These are phyloP conservation scores for Curvularia hawaiiensis DNA, from an alignment of 2,329 filamentous ascomycete species.

Conservation along the genomic window DNA sequence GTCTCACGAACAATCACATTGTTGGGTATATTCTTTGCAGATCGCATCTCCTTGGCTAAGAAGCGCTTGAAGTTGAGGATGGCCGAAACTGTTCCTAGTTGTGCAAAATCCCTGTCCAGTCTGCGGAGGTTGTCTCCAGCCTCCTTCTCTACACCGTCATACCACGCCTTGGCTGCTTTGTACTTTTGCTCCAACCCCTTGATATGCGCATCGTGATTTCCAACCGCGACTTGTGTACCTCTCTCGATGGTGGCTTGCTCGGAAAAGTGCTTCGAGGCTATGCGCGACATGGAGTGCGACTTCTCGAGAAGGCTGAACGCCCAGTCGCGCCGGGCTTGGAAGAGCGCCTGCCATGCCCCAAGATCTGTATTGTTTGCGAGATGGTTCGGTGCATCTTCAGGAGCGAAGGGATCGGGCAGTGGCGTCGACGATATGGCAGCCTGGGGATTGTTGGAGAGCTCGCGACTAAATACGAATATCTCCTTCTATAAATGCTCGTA, in stretches of 20 bases:
- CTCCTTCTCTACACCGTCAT: slow-evolving; percentile 68
- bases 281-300: slow-evolving; percentile 68
- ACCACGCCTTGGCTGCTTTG: slow-evolving; percentile 72
- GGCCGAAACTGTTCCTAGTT: slow-evolving; percentile 68
- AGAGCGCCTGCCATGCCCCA: slow-evolving; percentile 86
- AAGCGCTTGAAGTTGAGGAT: slow-evolving; percentile 67
- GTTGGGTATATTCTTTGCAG: slow-evolving; percentile 29
- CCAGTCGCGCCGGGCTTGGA: slow-evolving; percentile 81
- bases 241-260: slow-evolving; percentile 79
- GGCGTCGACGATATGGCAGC: slow-evolving; percentile 58
- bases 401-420: slow-evolving; percentile 63
- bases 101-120: slow-evolving; percentile 71
- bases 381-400: slow-evolving; percentile 73
- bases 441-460: slow-evolving; percentile 51
- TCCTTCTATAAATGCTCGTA: slow-evolving; percentile 65
- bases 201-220: slow-evolving; percentile 79
- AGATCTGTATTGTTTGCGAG: slow-evolving; percentile 80
- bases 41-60: slow-evolving; percentile 42
- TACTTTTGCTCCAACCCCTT: slow-evolving; percentile 74
- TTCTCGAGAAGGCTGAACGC: slow-evolving; percentile 71
- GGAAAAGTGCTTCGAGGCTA: slow-evolving; percentile 68
- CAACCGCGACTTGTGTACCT: slow-evolving; percentile 82
- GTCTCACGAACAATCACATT: slow-evolving; percentile 35
- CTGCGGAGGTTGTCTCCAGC: slow-evolving; percentile 66
- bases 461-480: slow-evolving; percentile 90